Base-by-base conservation (phyloP, 208 protist genomes). In the Trypanosoma vivax region DNA sequence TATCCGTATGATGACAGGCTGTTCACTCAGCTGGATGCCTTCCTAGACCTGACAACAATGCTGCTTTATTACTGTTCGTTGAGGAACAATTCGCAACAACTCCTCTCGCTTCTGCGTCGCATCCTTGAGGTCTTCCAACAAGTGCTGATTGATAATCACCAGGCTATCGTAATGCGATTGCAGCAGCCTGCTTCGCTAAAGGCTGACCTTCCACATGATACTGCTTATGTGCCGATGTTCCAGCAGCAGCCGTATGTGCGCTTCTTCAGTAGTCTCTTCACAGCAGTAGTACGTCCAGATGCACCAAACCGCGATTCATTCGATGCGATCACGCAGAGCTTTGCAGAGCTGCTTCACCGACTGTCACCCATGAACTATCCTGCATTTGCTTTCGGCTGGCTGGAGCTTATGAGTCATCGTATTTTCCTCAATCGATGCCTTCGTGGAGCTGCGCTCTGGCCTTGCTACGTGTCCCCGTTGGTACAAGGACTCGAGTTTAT, bases 331-430 rank as follows among this genome's bases (percentile, higher is more conserved):
- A 84, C 97, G 29, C 73, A 57, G 7, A 60, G 60, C 18, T 96
- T 99, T 75, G 74, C 80, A n/a, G 72, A 82, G 21, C 61, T 90
- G 5, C 75, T 99, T 30, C 82, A 92, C 43, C 62, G 69, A 9
- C 53, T 99, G 21, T 69, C 71, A 14, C 98, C 98, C 19, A 48
- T 65, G 11, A 74, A 90, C 25, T 73, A 97, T 28, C 97, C 97
- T 14, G 96, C 68, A n/a, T 99, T 99, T 60, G 87, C 92, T 27
- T 99, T 99, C 79, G 88, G 96, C 30, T 99, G 98, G 98, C 73
- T 99, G 5, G 96, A 99, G 66, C 83, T 99, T 6, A 76, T 99
- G 30, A 89, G 94, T 9, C 97, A 99, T 65, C 87, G 97, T 43
- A 66, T 88, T 7, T 95, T 99, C 72, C 96, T 99, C 66, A 90